Percentiles rank a stretch among this genome's conserved stretches.
phyloP scores from a whole-genome alignment of 192 early-diverging fungal species.

The Radiomyces spectabilis region DNA sequence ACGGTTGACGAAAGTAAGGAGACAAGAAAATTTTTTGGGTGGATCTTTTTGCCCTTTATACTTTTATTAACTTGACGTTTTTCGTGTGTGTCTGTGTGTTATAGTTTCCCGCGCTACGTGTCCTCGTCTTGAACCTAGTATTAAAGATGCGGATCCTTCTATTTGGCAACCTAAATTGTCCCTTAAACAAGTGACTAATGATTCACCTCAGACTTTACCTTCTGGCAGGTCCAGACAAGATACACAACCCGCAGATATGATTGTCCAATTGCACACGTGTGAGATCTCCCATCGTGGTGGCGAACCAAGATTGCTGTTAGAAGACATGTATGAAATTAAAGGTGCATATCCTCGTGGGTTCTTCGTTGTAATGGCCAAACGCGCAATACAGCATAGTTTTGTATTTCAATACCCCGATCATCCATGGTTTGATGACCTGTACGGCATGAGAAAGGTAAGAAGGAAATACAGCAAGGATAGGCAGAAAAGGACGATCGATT shows the following conservation, averaged over 20 bases:
- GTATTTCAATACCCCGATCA: slow-evolving; percentile 59
- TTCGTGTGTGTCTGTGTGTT: too few species aligned
- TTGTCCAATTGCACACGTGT: slow-evolving; percentile 29
- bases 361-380: slow-evolving; percentile 51
- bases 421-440: slow-evolving; percentile 55
- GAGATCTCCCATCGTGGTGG: slow-evolving; percentile 32
- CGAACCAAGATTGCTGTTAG: slow-evolving; percentile 33
- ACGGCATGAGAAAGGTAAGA: slow-evolving; percentile 53
- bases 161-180: slow-evolving; percentile 16
- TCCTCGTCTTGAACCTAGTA: neutral
- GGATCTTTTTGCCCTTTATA: too few species aligned
- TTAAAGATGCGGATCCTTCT: neutral
- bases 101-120: too few species aligned
- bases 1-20: too few species aligned
- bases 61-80: too few species aligned
- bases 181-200: slow-evolving; percentile 3
- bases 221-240: neutral
- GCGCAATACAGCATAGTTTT: slow-evolving; percentile 42
- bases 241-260: neutral
- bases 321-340: slow-evolving; percentile 32
- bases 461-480: too few species aligned
- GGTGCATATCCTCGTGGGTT: slow-evolving; percentile 43
- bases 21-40: too few species aligned
- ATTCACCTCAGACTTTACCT: slow-evolving; percentile 2
- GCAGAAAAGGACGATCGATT: too few species aligned